phyloP scores from a whole-genome alignment of 345 rosid species.

The Dipteronia dyeriana region DNA sequence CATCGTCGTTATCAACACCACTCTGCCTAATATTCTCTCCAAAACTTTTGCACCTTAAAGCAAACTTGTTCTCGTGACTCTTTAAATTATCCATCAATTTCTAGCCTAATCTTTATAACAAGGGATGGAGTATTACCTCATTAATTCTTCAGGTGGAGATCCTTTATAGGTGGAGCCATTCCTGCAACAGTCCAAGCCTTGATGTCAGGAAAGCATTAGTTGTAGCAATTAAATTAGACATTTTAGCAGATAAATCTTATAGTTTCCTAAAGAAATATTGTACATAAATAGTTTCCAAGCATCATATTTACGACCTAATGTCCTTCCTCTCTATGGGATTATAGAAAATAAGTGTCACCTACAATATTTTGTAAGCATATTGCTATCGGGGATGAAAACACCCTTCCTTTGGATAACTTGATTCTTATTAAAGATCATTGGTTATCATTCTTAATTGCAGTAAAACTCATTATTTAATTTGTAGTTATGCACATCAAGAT shows the following conservation, averaged over 20 bases:
- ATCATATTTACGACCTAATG: background rate
- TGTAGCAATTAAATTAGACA: background rate
- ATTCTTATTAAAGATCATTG: background rate
- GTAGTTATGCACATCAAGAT: background rate
- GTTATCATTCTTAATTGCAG: constrained; percentile 4
- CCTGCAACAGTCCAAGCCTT: constrained; percentile 41
- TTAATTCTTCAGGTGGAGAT: constrained; percentile 59
- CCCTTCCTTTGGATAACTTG: background rate
- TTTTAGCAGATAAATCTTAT: background rate
- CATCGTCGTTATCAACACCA: background rate
- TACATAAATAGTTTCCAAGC: background rate
- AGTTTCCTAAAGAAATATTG: background rate
- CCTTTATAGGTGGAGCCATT: constrained; percentile 33
- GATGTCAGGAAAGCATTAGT: constrained; percentile 16
- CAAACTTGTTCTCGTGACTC: background rate
- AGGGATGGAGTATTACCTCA: constrained; percentile 54
- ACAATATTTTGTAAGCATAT: background rate
- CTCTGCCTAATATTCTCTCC: background rate
- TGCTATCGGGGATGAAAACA: constrained; percentile 6
- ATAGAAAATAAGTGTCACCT: background rate
- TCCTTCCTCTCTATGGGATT: background rate
- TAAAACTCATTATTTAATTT: background rate
- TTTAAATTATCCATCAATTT: background rate
- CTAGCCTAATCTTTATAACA: background rate
- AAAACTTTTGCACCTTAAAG: background rate